Conservation (phyloP, 805 yeast species). For the Metschnikowia anglica region DNA sequence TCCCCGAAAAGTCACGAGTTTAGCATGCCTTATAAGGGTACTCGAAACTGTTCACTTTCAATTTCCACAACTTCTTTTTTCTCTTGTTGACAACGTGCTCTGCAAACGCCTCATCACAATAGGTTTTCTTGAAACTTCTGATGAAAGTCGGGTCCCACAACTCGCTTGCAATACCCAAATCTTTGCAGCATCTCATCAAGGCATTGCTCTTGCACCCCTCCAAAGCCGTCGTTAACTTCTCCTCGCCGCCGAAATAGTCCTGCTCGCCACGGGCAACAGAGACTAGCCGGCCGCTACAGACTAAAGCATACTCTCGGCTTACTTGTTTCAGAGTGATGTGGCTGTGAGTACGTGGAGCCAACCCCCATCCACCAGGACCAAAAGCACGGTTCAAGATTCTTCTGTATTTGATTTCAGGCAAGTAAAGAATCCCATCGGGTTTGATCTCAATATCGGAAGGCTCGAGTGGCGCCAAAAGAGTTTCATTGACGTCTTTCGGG, state of each 20-base stretch:
- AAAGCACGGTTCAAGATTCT: conserved; percentile 85
- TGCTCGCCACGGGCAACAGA: conserved; percentile 95
- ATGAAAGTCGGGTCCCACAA: conserved; percentile 96
- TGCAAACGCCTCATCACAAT: conserved; percentile 80
- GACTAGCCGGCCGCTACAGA: conserved; percentile 85
- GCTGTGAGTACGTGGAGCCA: conserved; percentile 89
- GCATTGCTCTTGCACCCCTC: conserved; percentile 98
- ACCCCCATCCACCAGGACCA: conserved; percentile 99
- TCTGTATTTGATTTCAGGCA: conserved; percentile 95
- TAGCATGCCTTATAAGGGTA: conserved; percentile 68
- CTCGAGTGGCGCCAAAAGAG: conserved; percentile 61
- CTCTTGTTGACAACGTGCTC: conserved; percentile 79
- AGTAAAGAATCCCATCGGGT: conserved; percentile 88
- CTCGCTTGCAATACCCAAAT: conserved; percentile 93
- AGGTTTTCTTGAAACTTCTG: conserved; percentile 36
- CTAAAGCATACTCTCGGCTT: conserved; percentile 86
- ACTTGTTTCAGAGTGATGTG: conserved; percentile 69
- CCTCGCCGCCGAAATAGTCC: conserved; percentile 77
- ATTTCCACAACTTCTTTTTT: conserved; percentile 89
- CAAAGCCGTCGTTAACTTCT: conserved; percentile 89
- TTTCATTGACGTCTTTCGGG: conserved; percentile 53
- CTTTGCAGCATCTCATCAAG: conserved; percentile 96
- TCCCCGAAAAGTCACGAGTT: no score
- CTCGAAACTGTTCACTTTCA: conserved; percentile 72
- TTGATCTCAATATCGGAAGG: conserved; percentile 84